Evolutionary conservation across 2,329 filamentous ascomycete genomes (phyloP), one percentile per base, ranked within the genome.

Genomic region (Talaromyces albobiverticillius): DNA sequence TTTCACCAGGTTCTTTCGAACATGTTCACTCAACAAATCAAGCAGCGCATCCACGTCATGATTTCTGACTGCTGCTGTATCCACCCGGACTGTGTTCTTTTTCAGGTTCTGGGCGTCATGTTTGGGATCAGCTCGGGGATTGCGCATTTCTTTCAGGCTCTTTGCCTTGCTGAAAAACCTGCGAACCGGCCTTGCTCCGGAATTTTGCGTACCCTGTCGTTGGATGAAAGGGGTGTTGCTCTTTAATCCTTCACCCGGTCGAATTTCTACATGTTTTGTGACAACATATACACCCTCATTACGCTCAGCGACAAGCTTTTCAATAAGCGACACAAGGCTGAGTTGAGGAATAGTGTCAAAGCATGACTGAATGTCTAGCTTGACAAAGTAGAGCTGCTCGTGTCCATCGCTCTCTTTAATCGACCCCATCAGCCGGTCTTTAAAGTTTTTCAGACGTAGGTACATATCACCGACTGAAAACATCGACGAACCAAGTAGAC

Each of bases 301-400:
- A 3, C 79, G 71, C 54, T 87, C 59, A 70, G 82, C 59, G 81
- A 83, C 50, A 66, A 85, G 55, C 59, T 70, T 67, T 40, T 78
- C 74, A 59, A 95, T 81, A 23, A 97, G 76, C 22, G 77, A 68
- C 31, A 96, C 66, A 16, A 97, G 76, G 1, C 84, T 82, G 23
- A 81, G 72, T 67, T 97, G 94, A 0, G 94, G 94, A 42, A 99
- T 96, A 0, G 89, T 96, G 70, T 99, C 94, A 67, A 96, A 99
- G 62, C 93, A 95, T 2, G 90, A 85, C 67, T 89, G 83, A 18
- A 99, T 92, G 65, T 99, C 94, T 11, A 95, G 78, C 68, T 99
- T 99, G 57, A 86, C 92, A 71, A 97, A 95, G 71, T 89, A 97
- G 1, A 96, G 72, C 60, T 70, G 32, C 20, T 50, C 22, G 29